Base-by-base conservation (phyloP, 1,139 yeast species). In the Kurtzmaniella quercitrusa region DNA sequence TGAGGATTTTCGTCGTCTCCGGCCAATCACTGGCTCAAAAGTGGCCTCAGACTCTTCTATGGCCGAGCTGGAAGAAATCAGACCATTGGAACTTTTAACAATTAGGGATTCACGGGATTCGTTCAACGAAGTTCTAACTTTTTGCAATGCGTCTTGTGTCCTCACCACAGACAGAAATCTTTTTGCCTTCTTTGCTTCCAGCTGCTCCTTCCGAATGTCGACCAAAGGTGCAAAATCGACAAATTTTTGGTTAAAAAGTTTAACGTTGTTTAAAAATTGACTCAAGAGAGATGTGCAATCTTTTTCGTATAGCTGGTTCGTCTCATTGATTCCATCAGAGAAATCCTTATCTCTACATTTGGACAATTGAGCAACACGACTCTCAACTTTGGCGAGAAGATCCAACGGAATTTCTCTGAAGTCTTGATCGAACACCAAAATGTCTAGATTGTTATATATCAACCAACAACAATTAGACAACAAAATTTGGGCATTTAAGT, bases 381-480 rank as follows among this genome's bases (percentile, higher is more conserved):
- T 42, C 42, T 73, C 77, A 9, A 73, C 47, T 42, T 57, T 58
- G 5, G 44, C 27, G 40, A 70, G 41, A 11, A 66, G 38, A 0
- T 63, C 66, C 7, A 51, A 46, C 2, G 70, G 63, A 15, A 71
- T 51, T 7, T 61, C 66, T 17, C 52, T 48, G 43, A 70, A 58
- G 2, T 58, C 40, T 2, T 61, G 54, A 51, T 85, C 87, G 47
- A 81, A 76, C 39, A 89, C 64, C 19, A 87, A 58, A 4, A 79
- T 59, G 36, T 83, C 90, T 48, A 87, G 62, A 55, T 89, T 88
- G 51, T 78, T 75, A 51, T 77, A 81, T 14, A 88, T 70, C 51
- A 77, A 86, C 81, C 88, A 82, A 36, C 84, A 66, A 55, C 95
- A 80, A 44, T 77, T 75, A 43, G 73, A 68, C 47, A 80, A 71